phyloP scores from a whole-genome alignment of 352 stramenopile species.

The Phytophthora crassamura region DNA sequence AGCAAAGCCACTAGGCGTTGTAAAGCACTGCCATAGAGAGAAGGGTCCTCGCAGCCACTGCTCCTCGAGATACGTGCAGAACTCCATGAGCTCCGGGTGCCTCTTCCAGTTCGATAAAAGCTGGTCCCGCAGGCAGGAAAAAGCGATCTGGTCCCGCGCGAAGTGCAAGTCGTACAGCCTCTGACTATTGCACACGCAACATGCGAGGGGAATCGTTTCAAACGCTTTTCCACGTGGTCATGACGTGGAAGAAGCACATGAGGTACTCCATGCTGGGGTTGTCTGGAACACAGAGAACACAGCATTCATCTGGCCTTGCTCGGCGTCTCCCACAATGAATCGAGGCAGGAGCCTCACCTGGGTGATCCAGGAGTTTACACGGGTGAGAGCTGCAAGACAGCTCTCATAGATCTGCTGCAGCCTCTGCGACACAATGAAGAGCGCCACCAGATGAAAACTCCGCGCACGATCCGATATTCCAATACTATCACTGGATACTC shows the following conservation, averaged over 20 bases:
- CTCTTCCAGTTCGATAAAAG: background rate
- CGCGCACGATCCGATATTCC: background rate
- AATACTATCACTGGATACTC: conserved; percentile 6
- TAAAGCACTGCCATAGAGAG: conserved; percentile 22
- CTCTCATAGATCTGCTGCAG: background rate
- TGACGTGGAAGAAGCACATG: conserved; percentile 33
- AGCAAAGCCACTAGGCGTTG: conserved; percentile 10
- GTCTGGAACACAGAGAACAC: background rate
- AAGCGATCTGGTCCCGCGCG: conserved; percentile 2
- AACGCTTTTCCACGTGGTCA: conserved; percentile 21
- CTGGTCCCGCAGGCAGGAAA: background rate
- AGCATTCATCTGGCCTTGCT: conserved; percentile 3
- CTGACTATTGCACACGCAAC: conserved; percentile 2
- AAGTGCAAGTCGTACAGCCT: conserved; percentile 36
- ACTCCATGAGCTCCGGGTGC: background rate
- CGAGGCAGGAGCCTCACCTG: background rate
- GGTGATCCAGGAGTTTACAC: conserved; percentile 4
- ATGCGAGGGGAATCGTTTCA: conserved; percentile 3
- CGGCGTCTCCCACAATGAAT: conserved; percentile 24
- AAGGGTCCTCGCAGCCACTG: conserved; percentile 17
- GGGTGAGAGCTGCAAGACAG: background rate
- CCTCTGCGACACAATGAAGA: background rate
- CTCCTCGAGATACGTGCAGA: conserved; percentile 12
- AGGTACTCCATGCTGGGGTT: background rate
- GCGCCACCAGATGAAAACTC: background rate